Base-by-base conservation (phyloP, 148 eudicot genomes). In the Dysphania ambrosioides region DNA sequence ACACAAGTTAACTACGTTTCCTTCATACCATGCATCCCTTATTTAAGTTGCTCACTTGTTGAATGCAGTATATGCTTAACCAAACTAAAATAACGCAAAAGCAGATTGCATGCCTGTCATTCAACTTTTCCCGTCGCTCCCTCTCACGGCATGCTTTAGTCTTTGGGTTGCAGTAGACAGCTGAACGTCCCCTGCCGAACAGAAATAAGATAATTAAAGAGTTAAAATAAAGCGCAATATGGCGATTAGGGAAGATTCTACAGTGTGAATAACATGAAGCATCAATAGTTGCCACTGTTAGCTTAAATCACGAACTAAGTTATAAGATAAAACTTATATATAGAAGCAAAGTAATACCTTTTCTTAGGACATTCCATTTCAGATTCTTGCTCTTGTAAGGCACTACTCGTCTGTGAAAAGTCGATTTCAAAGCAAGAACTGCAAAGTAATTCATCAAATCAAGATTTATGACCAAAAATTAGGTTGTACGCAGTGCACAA, bases 71-170 rank as follows among this genome's bases (percentile, higher is more conserved):
- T 53, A 30, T 6, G 30, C 53, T 7, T 38, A 41, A 7, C 53
- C 15, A n/a, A 26, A 53, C 26, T 2, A 31, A 35, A 8, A 30
- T 64, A 41, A 18, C 8, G 13, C 10, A 58, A 2, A 9, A 30
- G 66, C 38, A 40, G 44, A 72, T 72, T 31, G 24, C 80, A 64
- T 90, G 78, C 97, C 93, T 90, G 75, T 92, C 95, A 62, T 92
- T 92, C 86, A 92, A 80, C 57, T 77, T 90, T 68, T 90, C 97
- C 80, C 97, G 88, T 21, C 97, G 79, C 73, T 82, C 71, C 80
- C 89, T 88, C 89, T 92, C 97, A 67, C 97, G 93, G 47, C 88
- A 88, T 65, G 97, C 95, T 86, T 92, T 92, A 16, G 81, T 83
- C 74, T 81, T 87, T 18, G 79, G 67, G 70, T 86, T 86, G 85